Evolutionary conservation across 257 asterid species (phyloP).

Genomic region (Sherardia arvensis): DNA sequence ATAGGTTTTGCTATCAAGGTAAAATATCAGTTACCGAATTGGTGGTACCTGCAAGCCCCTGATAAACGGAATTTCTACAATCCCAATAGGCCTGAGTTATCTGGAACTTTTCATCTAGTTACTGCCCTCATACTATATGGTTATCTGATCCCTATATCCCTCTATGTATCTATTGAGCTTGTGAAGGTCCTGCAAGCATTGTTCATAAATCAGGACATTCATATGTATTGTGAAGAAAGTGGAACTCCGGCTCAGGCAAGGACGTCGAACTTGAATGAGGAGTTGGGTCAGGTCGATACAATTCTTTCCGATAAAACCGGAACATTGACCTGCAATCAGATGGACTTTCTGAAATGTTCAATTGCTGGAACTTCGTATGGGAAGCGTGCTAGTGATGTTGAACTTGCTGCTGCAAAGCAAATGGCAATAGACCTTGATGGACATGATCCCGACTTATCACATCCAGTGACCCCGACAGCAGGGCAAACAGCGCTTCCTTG

Average conservation of each 20-base stretch:
- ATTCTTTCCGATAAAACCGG: conserved; percentile 95
- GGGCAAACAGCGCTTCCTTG: conserved; percentile 29
- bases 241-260: conserved; percentile 97
- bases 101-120: conserved; percentile 69
- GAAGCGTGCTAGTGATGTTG: conserved; percentile 74
- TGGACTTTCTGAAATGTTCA: conserved; percentile 95
- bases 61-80: conserved; percentile 43
- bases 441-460: conserved; percentile 29
- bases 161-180: conserved; percentile 84
- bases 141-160: conserved; percentile 89
- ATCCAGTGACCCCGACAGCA: conserved; percentile 14
- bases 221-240: conserved; percentile 83
- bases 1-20: conserved; percentile 68
- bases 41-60: conserved; percentile 83
- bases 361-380: conserved; percentile 82
- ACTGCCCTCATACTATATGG: conserved; percentile 93
- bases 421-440: conserved; percentile 77
- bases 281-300: conserved; percentile 86
- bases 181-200: conserved; percentile 91
- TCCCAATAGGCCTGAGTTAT: conserved; percentile 47
- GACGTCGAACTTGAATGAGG: conserved; percentile 90
- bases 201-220: conserved; percentile 74
- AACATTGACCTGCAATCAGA: conserved; percentile 91
- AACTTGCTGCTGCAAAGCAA: conserved; percentile 85
- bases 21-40: conserved; percentile 53